Base-by-base conservation (phyloP, 1,284 basidiomycete genomes). In the Trichosporon faecale region DNA sequence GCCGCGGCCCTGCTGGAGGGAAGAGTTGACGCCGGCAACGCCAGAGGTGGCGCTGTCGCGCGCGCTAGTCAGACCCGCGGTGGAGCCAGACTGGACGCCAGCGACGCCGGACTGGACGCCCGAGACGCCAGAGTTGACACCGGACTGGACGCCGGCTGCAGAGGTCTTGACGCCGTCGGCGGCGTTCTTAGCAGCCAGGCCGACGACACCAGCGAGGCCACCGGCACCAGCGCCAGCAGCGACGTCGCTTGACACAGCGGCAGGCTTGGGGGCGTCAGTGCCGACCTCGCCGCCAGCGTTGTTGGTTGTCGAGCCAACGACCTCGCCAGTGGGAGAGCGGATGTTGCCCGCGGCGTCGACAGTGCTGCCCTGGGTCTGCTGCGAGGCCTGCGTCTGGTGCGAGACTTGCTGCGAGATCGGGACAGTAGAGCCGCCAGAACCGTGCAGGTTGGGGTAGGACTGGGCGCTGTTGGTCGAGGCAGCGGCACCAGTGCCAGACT, bases 221-320 rank as follows among this genome's bases (percentile, higher is more conserved):
- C 31, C 64, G 25, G 27, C 57, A 49, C 18, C 63, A 44, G 31
- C 64, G 25, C 37, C 57, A 31, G 25, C 52, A 14, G 46, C 16
- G 14, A 49, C 37, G 44, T 44, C n/a, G 6, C 37, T 29, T 0
- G 63, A 40, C 2, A 63, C 21, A 9, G 46, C 49, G 8, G 69
- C 65, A 12, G 67, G 66, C 65, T 61, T 33, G 44, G 60, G 65
- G 1, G 64, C 16, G 37, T 46, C 68, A 31, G 49, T 63, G n/a
- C 57, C 57, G 57, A 61, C 29, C 57, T 61, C 57, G 57, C 57
- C 29, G n/a, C 57, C 57, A 8, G 57, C 57, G 16, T 61, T 61
- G 57, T 61, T 61, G 16, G 57, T 61, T 16, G 57, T 61, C 29
- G 57, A 61, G 27, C 57, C 57, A 18, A 61, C 57, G 57, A 61